Evolutionary conservation across 176 grass and related monocot genomes (phyloP).

Genomic region (Bolboschoenus planiculmis): DNA sequence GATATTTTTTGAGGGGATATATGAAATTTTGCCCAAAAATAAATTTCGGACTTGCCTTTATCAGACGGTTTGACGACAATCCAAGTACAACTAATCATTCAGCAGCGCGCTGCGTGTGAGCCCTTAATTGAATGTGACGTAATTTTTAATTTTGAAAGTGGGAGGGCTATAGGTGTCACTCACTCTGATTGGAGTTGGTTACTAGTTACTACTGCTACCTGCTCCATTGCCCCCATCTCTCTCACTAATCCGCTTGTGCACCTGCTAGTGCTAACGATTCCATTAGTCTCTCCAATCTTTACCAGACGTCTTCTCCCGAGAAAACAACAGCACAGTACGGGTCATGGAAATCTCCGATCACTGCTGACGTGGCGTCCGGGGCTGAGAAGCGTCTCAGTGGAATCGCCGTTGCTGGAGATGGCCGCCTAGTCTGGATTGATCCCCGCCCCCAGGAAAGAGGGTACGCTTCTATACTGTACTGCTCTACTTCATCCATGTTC

Average conservation of each 20-base stretch:
- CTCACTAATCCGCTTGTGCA: neutral
- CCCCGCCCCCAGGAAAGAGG: conserved; percentile 69
- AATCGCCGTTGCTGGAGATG: conserved; percentile 55
- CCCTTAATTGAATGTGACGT: too few species aligned
- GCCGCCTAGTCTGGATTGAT: conserved; percentile 70
- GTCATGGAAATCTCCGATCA: conserved; percentile 90
- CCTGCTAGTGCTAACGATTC: neutral
- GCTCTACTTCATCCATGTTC: neutral
- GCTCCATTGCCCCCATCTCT: neutral
- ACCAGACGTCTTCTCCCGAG: conserved; percentile 10
- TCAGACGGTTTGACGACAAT: too few species aligned
- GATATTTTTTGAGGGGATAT: too few species aligned
- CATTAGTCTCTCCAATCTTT: conserved; percentile 1
- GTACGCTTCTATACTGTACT: conserved; percentile 16
- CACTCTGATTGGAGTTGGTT: too few species aligned
- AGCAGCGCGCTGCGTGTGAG: too few species aligned
- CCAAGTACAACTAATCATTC: too few species aligned
- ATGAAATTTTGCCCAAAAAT: too few species aligned
- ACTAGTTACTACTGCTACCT: too few species aligned
- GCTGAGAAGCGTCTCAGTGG: conserved; percentile 52
- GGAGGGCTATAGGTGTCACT: too few species aligned
- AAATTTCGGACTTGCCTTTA: too few species aligned
- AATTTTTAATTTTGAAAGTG: neutral
- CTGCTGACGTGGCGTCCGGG: conserved; percentile 45
- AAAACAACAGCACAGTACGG: conserved; percentile 58